Percentiles rank a stretch among this genome's conserved stretches.
Conservation (phyloP, 2,329 filamentous ascomycete genomes). For the Xylaria sp. region DNA sequence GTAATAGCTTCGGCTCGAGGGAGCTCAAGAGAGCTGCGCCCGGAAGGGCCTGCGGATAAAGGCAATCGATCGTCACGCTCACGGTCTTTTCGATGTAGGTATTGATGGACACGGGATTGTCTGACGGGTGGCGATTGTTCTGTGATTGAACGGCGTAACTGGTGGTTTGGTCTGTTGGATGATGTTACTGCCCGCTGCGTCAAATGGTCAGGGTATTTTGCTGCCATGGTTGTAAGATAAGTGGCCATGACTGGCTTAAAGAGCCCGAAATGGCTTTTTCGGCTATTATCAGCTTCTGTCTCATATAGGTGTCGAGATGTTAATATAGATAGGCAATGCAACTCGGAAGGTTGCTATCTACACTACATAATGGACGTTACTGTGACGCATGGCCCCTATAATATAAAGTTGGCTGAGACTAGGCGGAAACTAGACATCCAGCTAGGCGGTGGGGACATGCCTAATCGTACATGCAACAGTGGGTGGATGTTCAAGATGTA, state of each 20-base stretch:
- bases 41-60: conserved; percentile 47
- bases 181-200: conserved; percentile 48
- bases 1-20: conserved; percentile 59
- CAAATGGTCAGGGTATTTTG: conserved; percentile 49
- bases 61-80: conserved; percentile 50
- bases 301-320: conserved; percentile 17
- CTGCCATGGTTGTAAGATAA: conserved; percentile 47
- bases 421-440: background rate
- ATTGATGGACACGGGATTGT: conserved; percentile 51
- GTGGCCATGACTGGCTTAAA: conserved; percentile 30
- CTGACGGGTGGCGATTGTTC: conserved; percentile 62
- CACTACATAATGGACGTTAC: background rate
- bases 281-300: conserved; percentile 13
- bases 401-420: conserved; percentile 1
- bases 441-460: background rate
- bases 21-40: conserved; percentile 58
- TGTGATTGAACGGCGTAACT: conserved; percentile 66
- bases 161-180: conserved; percentile 58
- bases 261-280: conserved; percentile 12
- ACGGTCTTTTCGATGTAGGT: conserved; percentile 52
- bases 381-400: conserved; percentile 28
- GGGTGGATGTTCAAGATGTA: background rate
- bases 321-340: background rate
- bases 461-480: conserved; percentile 9
- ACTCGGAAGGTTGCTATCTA: background rate